Evolutionary conservation across 73 alveolate genomes (phyloP), one percentile per base, ranked within the genome.

Genomic region (Breviolum minutum): DNA sequence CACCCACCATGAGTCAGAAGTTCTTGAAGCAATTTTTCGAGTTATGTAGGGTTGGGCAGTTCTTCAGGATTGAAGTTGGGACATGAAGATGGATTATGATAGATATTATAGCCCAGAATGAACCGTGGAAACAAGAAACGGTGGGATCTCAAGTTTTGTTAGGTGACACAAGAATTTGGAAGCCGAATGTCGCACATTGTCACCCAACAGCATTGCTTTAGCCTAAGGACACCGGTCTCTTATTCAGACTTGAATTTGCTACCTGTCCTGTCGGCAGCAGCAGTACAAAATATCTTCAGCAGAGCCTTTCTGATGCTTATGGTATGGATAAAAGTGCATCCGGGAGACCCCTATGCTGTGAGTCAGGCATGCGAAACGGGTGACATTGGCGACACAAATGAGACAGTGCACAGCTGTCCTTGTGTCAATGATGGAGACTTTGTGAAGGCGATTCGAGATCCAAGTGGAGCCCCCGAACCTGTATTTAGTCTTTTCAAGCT

Each of bases 341-440:
- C 87, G 13, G 87, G 87, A 79, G 87, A 79, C 48, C 66, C 63
- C 63, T 26, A 79, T 32, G 87, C 54, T 2, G 54, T 40, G 54
- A 40, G 54, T 40, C 54, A 40, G 54, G 54, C 87, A 6, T 32
- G 63, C 30, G 29, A 12, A 0, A 9, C 66, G 7, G 66, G 16
- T 8, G 6, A n/a, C 20, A n/a, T n/a, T n/a, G 62, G 85, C 62
- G 62, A n/a, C 0, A n/a, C 54, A 40, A 40, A 40, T 40, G 5
- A 40, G 54, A 40, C 3, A 40, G 54, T n/a, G 63, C 87, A 79
- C 66, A 29, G 66, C 19, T 79, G 87, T 79, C 87, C 87, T 29
- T 79, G 87, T 27, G 87, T 79, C 66, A 79, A 32, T 32, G 87
- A 79, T 27, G 87, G 87, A 10, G 48, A 27, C 87, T 79, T 79